Base-by-base conservation (phyloP, 1,139 yeast genomes). In the Candida mesenterica region DNA sequence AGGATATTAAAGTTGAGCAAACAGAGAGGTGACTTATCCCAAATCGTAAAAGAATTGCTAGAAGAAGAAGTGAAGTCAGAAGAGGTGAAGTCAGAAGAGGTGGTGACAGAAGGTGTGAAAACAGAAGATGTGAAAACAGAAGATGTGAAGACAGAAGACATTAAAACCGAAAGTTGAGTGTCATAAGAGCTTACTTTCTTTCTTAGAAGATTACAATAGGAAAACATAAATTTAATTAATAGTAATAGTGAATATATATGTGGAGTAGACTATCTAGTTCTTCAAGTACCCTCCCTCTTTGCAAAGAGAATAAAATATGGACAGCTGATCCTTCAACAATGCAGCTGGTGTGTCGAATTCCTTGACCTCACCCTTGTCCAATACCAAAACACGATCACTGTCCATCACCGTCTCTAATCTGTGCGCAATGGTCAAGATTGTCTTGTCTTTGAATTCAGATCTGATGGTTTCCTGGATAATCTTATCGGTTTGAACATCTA, bases 1-100 rank as follows among this genome's bases (percentile, higher is more conserved):
- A 49, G 72, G 27, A 41, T 57, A 14, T 53, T 48, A 34, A 68
- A 68, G 43, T 49, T 70, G n/a, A 42, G 36, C 39, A 53, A 46
- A 32, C 64, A 52, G 43, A 54, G 78, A 46, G 76, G 66, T 9
- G 69, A 60, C 45, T 52, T 56, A 29, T 50, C 55, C 32, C 24
- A 31, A 25, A 24, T 41, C n/a, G 10, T 33, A 3, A 32, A 26
- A 4, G 28, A 27, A 24, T 14, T 28, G 20, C 10, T 31, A n/a
- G 17, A 22, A 15, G 14, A 20, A 24, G 17, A 22, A 14, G 24
- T 7, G 9, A 24, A 24, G n/a, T 5, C 14, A 28, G 17, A 15
- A 16, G 17, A 12, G 31, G 12, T 6, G 24, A 15, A 15, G 14
- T 15, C 6, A n/a, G 16, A 27, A n/a, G n/a, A n/a, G n/a, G n/a